Conservation (phyloP, 2,329 filamentous ascomycete genomes). For the Beauveria caledonica region DNA sequence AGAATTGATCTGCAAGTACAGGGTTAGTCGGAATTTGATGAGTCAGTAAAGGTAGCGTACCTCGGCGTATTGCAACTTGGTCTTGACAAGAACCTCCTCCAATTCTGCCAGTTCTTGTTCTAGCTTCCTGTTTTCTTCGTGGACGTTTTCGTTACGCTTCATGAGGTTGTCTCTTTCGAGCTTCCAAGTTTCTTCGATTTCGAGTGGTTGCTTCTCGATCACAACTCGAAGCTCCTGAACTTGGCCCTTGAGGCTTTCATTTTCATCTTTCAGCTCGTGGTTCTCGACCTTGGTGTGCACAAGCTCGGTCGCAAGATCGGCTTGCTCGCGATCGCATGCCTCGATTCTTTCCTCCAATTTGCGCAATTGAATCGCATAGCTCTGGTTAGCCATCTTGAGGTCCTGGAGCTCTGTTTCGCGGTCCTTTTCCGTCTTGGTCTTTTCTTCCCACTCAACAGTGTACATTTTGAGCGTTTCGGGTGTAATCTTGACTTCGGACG, state of each 20-base stretch:
- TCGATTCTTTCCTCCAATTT: slow-evolving; percentile 81
- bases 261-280: slow-evolving; percentile 78
- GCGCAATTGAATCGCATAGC: slow-evolving; percentile 68
- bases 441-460: slow-evolving; percentile 85
- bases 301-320: slow-evolving; percentile 81
- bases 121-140: slow-evolving; percentile 81
- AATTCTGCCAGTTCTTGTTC: slow-evolving; percentile 88
- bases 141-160: slow-evolving; percentile 85
- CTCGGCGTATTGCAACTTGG: slow-evolving; percentile 93
- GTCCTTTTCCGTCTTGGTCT: slow-evolving; percentile 71
- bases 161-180: slow-evolving; percentile 86
- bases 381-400: slow-evolving; percentile 58
- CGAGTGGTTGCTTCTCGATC: slow-evolving; percentile 80
- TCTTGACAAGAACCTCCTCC: slow-evolving; percentile 84
- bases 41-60: slow-evolving; percentile 47
- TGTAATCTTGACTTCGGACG: slow-evolving; percentile 78
- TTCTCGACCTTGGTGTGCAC: slow-evolving; percentile 92
- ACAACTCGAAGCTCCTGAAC: slow-evolving; percentile 78
- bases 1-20: slow-evolving; percentile 53
- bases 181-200: slow-evolving; percentile 75
- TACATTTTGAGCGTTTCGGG: slow-evolving; percentile 76
- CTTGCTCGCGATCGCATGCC: slow-evolving; percentile 82
- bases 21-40: background rate
- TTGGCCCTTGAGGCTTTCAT: slow-evolving; percentile 78
- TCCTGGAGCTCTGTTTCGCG: slow-evolving; percentile 73